phyloP scores from a whole-genome alignment of 148 eudicot genomes.

The Nepenthes gracilis region DNA sequence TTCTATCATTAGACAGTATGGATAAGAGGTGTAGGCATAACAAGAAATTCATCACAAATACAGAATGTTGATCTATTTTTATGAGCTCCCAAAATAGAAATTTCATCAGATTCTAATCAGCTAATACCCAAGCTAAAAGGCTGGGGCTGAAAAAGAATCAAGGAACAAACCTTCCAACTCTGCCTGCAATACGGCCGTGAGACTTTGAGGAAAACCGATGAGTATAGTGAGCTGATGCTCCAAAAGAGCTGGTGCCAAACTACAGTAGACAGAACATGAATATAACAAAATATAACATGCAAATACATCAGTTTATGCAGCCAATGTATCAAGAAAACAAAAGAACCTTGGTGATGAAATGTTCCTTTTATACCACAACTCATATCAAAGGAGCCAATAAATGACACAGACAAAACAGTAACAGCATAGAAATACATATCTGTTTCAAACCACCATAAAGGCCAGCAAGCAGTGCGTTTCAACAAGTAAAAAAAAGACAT shows the following conservation, averaged over 20 bases:
- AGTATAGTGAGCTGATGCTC: slow-evolving; percentile 77
- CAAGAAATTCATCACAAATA: too few relatives aligned
- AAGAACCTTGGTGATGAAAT: neutral
- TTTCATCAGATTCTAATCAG: too few relatives aligned
- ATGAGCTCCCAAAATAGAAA: too few relatives aligned
- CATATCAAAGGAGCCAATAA: too few relatives aligned
- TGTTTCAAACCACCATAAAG: too few relatives aligned
- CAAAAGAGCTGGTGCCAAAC: slow-evolving; percentile 74
- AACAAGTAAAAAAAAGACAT: too few relatives aligned
- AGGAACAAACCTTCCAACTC: slow-evolving; percentile 64
- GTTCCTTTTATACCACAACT: neutral
- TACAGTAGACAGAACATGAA: slow-evolving; percentile 20
- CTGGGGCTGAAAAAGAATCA: neutral
- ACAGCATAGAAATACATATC: too few relatives aligned
- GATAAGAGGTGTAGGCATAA: too few relatives aligned
- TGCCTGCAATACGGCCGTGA: slow-evolving; percentile 83
- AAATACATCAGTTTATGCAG: neutral
- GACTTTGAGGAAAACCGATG: slow-evolving; percentile 79
- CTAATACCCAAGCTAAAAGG: neutral
- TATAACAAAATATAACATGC: slow-evolving; percentile 1
- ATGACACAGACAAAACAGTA: too few relatives aligned
- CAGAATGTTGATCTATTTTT: too few relatives aligned
- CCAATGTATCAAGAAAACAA: neutral
- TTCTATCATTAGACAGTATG: too few relatives aligned
- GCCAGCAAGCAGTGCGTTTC: too few relatives aligned